A percentile compares a stretch with the other conserved stretches of the same genome.
These are phyloP conservation scores for Talaromyces albobiverticillius DNA, from an alignment of 2,329 filamentous ascomycete species.

Conservation along the genomic window DNA sequence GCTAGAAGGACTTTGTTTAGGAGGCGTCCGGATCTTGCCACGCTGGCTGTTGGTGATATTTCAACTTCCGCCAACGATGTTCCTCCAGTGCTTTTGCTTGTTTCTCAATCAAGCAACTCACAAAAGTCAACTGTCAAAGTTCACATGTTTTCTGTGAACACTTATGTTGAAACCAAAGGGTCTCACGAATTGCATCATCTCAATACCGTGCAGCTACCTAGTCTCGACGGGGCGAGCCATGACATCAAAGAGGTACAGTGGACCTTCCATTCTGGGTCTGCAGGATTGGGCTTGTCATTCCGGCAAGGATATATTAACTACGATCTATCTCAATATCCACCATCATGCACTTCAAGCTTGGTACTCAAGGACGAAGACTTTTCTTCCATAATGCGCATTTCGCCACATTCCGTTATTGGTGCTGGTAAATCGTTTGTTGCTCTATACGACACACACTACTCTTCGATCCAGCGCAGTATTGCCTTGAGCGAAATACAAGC, in stretches of 20 bases:
- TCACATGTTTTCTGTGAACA: constrained; percentile 38
- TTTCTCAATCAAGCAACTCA: constrained; percentile 35
- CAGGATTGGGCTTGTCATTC: constrained; percentile 39
- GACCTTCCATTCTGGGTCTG: constrained; percentile 39
- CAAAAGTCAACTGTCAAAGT: constrained; percentile 34
- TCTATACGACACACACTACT: constrained; percentile 47
- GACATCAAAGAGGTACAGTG: constrained; percentile 29
- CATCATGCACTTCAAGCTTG: constrained; percentile 36
- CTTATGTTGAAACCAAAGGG: constrained; percentile 24
- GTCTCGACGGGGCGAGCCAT: constrained; percentile 26
- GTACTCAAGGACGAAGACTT: constrained; percentile 35
- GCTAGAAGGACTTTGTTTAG: constrained; percentile 39
- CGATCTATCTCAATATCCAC: constrained; percentile 43
- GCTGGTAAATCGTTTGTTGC: constrained; percentile 41
- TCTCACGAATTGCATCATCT: constrained; percentile 36
- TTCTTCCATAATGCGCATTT: constrained; percentile 43
- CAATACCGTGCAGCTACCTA: constrained; percentile 33
- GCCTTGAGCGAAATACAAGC: constrained; percentile 29
- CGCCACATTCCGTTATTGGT: constrained; percentile 41
- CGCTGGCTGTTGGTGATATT: constrained; percentile 34
- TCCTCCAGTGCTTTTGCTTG: constrained; percentile 37
- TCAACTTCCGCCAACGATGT: constrained; percentile 25
- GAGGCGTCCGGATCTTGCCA: constrained; percentile 38
- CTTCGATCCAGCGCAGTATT: constrained; percentile 44
- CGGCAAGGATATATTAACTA: constrained; percentile 39